Conservation (phyloP, 148 eudicot species). For the Arctostaphylos glauca region DNA sequence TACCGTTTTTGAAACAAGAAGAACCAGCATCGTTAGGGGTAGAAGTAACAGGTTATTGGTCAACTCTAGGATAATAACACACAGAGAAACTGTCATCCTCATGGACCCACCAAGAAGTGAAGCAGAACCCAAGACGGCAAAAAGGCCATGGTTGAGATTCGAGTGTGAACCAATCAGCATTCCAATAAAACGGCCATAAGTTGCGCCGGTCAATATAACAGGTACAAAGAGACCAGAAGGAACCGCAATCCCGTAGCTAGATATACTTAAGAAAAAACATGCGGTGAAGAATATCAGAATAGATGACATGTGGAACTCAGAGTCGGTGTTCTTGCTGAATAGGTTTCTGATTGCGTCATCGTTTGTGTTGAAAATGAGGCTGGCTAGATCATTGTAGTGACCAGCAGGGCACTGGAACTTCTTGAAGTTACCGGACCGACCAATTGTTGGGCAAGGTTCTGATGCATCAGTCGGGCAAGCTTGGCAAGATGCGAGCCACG, state of each 20-base stretch:
- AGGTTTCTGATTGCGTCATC: constrained; percentile 90
- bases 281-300: constrained; percentile 67
- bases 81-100: constrained; percentile 91
- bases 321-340: constrained; percentile 71
- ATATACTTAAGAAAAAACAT: constrained; percentile 72
- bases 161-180: constrained; percentile 64
- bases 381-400: constrained; percentile 91
- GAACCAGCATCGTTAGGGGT: constrained; percentile 81
- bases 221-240: constrained; percentile 95
- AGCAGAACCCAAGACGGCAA: constrained; percentile 89
- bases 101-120: constrained; percentile 90
- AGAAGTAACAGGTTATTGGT: constrained; percentile 75
- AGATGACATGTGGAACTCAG: constrained; percentile 70
- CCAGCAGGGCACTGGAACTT: constrained; percentile 82
- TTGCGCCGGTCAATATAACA: constrained; percentile 77
- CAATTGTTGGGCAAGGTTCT: constrained; percentile 88
- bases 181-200: constrained; percentile 83
- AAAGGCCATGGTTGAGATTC: constrained; percentile 77
- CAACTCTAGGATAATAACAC: constrained; percentile 80
- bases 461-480: constrained; percentile 61
- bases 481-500: constrained; percentile 86
- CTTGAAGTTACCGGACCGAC: constrained; percentile 85
- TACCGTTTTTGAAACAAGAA: constrained; percentile 83
- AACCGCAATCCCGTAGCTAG: constrained; percentile 77
- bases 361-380: constrained; percentile 88